Percentiles rank a stretch among this genome's conserved stretches.
These are phyloP conservation scores for Phycomyces nitens DNA, from an alignment of 192 early-diverging fungal genomes.

Conservation along the genomic window DNA sequence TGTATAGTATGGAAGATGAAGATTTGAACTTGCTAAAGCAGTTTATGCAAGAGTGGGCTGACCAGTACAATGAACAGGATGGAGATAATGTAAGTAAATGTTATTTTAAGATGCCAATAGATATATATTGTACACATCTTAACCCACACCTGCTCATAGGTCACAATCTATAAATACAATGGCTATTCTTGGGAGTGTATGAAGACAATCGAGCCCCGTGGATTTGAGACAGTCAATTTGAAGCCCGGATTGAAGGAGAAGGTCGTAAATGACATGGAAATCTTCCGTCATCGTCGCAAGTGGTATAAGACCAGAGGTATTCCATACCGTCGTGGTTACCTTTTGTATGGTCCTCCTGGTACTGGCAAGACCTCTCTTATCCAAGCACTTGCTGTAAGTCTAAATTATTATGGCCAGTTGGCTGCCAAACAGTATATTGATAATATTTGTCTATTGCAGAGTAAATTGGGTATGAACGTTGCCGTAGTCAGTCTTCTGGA, in stretches of 20 bases:
- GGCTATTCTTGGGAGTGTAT: slow-evolving; percentile 1
- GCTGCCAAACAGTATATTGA: not conserved
- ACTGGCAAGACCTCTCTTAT: slow-evolving; percentile 52
- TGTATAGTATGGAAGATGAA: not conserved
- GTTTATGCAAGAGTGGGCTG: slow-evolving; percentile 24
- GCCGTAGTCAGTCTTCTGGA: slow-evolving; percentile 41
- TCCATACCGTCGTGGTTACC: slow-evolving; percentile 50
- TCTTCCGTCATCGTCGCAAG: slow-evolving; percentile 33
- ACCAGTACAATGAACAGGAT: slow-evolving; percentile 11
- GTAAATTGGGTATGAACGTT: slow-evolving; percentile 38
- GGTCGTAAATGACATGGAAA: slow-evolving; percentile 39
- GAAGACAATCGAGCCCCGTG: slow-evolving; percentile 26
- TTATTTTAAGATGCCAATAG: not conserved
- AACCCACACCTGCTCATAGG: not conserved
- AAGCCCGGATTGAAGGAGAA: slow-evolving; percentile 42
- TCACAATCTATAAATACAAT: slow-evolving; percentile 10
- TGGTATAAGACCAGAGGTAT: slow-evolving; percentile 51
- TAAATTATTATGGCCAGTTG: not conserved
- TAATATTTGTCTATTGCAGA: not conserved
- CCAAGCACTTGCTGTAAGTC: slow-evolving; percentile 44
- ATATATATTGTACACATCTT: not conserved
- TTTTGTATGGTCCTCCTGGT: slow-evolving; percentile 52
- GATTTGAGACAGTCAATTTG: slow-evolving; percentile 41
- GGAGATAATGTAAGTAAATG: slow-evolving; percentile 12
- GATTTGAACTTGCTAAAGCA: slow-evolving; percentile 4